A percentile compares a stretch with the other conserved stretches of the same genome.
phyloP scores from a whole-genome alignment of 2,329 filamentous ascomycete genomes.

The Cryphonectria japonica region DNA sequence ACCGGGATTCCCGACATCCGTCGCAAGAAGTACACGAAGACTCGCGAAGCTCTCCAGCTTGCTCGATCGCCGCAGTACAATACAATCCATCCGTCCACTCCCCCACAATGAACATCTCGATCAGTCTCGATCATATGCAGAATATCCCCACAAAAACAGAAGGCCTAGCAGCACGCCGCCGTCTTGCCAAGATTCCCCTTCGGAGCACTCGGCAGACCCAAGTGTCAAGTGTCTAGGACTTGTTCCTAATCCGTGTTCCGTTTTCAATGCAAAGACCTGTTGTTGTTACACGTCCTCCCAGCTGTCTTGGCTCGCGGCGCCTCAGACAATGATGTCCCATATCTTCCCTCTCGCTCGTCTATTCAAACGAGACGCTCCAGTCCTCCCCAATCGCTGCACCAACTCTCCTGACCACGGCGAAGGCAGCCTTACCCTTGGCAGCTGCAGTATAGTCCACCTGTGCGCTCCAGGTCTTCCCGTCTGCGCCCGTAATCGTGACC shows the following conservation, averaged over 20 bases:
- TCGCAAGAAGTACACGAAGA: no score
- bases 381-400: constrained; percentile 57
- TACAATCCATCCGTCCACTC: background rate
- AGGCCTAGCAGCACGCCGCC: constrained; percentile 1
- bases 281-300: constrained; percentile 7
- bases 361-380: constrained; percentile 51
- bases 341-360: constrained; percentile 5
- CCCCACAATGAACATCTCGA: background rate
- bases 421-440: constrained; percentile 51
- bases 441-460: constrained; percentile 63
- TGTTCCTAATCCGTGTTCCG: background rate
- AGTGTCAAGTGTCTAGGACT: constrained; percentile 15
- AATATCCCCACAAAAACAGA: background rate
- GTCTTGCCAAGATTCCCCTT: background rate
- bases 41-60: no score
- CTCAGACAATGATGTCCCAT: background rate
- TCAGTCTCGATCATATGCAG: constrained; percentile 6
- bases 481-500: constrained; percentile 58
- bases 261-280: background rate
- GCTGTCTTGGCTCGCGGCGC: background rate
- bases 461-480: constrained; percentile 56
- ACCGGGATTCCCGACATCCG: no score
- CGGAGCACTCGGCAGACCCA: background rate
- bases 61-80: no score
- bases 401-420: constrained; percentile 56